phyloP scores from a whole-genome alignment of 2,329 filamentous ascomycete species.

The Ophiosphaerella narmari region DNA sequence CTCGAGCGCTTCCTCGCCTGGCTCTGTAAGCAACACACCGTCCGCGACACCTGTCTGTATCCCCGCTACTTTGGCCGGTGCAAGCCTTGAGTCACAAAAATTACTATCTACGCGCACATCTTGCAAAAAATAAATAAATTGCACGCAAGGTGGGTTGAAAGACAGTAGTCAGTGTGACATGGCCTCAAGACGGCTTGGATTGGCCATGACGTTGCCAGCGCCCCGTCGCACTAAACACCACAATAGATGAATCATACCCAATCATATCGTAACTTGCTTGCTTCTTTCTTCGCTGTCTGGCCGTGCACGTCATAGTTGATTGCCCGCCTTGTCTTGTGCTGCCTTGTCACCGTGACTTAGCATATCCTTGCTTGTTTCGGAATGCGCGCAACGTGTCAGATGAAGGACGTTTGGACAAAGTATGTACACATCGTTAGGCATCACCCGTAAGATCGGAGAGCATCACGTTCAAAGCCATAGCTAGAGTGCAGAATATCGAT shows the following conservation, averaged over 20 bases:
- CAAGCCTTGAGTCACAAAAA: conserved; percentile 63
- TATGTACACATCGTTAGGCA: too few relatives aligned
- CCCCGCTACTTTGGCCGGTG: conserved; percentile 81
- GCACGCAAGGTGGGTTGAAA: too few relatives aligned
- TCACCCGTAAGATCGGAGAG: too few relatives aligned
- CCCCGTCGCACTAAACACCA: conserved; percentile 1
- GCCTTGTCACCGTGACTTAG: conserved; percentile 1
- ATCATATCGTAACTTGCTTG: conserved; percentile 3
- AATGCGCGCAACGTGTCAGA: conserved; percentile 22
- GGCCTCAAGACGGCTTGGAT: not conserved
- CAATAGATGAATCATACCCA: conserved; percentile 18
- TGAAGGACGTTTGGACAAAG: not conserved
- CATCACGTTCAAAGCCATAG: too few relatives aligned
- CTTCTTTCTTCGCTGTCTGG: not conserved
- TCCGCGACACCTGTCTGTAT: conserved; percentile 73
- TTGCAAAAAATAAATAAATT: conserved; percentile 2
- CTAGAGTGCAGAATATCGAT: too few relatives aligned
- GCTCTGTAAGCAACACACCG: conserved; percentile 69
- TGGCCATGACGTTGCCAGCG: not conserved
- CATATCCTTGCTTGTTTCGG: conserved; percentile 10
- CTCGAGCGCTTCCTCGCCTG: conserved; percentile 79
- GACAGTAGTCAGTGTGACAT: not conserved
- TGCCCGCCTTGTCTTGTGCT: not conserved
- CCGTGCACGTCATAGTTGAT: not conserved
- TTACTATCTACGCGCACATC: not conserved